phyloP scores from a whole-genome alignment of 495 filamentous ascomycete genomes.

The Podospora bellae-mahoneyi region DNA sequence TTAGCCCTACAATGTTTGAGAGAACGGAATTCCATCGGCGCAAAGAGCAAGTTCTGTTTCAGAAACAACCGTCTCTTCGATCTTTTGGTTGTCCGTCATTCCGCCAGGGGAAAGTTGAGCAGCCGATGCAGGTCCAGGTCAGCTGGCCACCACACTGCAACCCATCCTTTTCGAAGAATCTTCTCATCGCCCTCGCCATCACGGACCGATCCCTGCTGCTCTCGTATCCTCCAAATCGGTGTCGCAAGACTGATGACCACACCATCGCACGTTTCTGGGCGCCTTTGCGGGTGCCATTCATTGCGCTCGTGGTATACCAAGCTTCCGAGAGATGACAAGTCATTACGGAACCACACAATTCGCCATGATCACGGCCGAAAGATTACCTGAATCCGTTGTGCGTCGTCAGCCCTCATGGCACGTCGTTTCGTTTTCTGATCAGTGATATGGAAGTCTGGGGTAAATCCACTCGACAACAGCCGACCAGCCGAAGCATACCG shows the following conservation, averaged over 20 bases:
- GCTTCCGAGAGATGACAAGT: background rate
- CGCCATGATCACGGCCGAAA: too few relatives aligned
- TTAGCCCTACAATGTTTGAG: background rate
- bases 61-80: conserved; percentile 1
- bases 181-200: background rate
- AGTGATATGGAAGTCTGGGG: background rate
- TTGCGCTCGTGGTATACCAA: background rate
- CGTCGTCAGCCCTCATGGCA: background rate
- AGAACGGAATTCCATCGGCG: background rate
- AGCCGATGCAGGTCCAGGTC: conserved; percentile 23
- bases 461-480: background rate
- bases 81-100: background rate
- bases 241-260: background rate
- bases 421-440: background rate
- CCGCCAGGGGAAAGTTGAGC: conserved; percentile 10
- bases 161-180: conserved; percentile 7
- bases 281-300: background rate
- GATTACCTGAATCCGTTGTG: background rate
- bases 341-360: background rate
- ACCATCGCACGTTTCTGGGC: background rate
- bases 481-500: background rate
- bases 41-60: conserved; percentile 4
- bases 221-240: conserved; percentile 5
- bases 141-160: conserved; percentile 22
- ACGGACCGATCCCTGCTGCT: conserved; percentile 5